These are phyloP conservation scores for Colletotrichum trifolii DNA, from an alignment of 2,329 filamentous ascomycete species.

Conservation along the genomic window DNA sequence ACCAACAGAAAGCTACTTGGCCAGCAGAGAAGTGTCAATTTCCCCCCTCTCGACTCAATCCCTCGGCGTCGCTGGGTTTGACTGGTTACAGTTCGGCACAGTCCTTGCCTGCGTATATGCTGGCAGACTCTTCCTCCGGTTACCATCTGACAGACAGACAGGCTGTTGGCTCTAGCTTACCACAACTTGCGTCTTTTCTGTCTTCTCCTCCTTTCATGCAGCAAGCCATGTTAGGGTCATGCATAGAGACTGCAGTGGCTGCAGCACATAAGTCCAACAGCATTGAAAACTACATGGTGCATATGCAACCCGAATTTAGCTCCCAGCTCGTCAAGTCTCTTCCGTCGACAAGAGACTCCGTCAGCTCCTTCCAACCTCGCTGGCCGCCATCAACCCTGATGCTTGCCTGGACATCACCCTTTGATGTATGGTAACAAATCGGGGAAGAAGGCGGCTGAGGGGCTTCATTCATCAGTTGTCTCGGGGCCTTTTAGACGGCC, in stretches of 20 bases:
- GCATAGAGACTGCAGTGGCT: slow-evolving; percentile 3
- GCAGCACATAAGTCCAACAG: slow-evolving; percentile 5
- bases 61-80: no score
- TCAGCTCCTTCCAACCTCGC: background rate
- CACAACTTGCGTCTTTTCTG: slow-evolving; percentile 10
- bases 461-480: slow-evolving; percentile 10
- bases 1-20: background rate
- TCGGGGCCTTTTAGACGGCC: no score
- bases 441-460: slow-evolving; percentile 28
- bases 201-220: slow-evolving; percentile 23
- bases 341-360: slow-evolving; percentile 3
- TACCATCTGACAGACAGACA: background rate
- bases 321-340: slow-evolving; percentile 10
- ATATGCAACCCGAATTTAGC: slow-evolving; percentile 6
- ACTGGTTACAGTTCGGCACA: background rate
- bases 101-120: background rate
- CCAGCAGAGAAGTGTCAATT: background rate
- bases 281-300: slow-evolving; percentile 2
- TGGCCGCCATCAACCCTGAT: background rate
- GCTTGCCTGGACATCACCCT: slow-evolving; percentile 6
- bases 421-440: slow-evolving; percentile 27
- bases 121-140: background rate
- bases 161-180: slow-evolving; percentile 20
- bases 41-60: no score
- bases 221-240: slow-evolving; percentile 6